Evolutionary conservation across 495 filamentous ascomycete genomes (phyloP).

Genomic region (Penicillium diatomitis): DNA sequence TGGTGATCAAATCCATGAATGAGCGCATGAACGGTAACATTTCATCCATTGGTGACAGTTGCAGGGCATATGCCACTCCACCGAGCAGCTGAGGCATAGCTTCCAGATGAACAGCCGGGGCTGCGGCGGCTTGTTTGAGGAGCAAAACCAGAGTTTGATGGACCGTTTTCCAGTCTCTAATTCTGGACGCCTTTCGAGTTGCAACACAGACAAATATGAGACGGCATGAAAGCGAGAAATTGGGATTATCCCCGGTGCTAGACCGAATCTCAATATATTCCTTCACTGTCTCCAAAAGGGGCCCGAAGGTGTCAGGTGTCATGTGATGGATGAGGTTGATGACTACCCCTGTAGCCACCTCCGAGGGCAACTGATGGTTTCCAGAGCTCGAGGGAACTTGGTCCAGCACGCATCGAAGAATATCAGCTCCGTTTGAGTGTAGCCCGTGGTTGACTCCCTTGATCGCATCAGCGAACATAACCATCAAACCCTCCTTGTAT

Average conservation of each 20-base stretch:
- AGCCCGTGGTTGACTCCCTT: slow-evolving; percentile 71
- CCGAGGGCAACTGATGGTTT: slow-evolving; percentile 35
- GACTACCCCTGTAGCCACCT: slow-evolving; percentile 64
- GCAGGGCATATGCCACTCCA: slow-evolving; percentile 55
- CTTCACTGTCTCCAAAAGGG: slow-evolving; percentile 50
- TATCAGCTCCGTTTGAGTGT: slow-evolving; percentile 69
- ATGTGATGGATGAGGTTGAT: slow-evolving; percentile 76
- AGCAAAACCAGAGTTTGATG: slow-evolving; percentile 48
- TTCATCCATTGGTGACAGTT: slow-evolving; percentile 70
- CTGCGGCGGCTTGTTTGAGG: slow-evolving; percentile 35
- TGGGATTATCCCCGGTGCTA: slow-evolving; percentile 22
- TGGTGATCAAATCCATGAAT: slow-evolving; percentile 54
- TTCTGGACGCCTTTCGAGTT: slow-evolving; percentile 68
- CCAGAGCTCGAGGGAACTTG: slow-evolving; percentile 41
- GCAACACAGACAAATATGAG: slow-evolving; percentile 59
- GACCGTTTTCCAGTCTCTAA: slow-evolving; percentile 61
- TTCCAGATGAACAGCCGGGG: slow-evolving; percentile 32
- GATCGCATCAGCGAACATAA: slow-evolving; percentile 77
- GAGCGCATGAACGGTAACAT: slow-evolving; percentile 57
- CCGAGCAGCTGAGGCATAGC: slow-evolving; percentile 52
- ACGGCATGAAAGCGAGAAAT: slow-evolving; percentile 45
- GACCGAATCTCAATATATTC: slow-evolving; percentile 36
- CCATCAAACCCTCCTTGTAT: slow-evolving; percentile 83
- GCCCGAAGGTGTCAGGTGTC: slow-evolving; percentile 51
- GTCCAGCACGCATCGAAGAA: slow-evolving; percentile 54